These are phyloP conservation scores for Lodderomyces oxycetoniae DNA, from an alignment of 1,139 yeast species.

Conservation along the genomic window DNA sequence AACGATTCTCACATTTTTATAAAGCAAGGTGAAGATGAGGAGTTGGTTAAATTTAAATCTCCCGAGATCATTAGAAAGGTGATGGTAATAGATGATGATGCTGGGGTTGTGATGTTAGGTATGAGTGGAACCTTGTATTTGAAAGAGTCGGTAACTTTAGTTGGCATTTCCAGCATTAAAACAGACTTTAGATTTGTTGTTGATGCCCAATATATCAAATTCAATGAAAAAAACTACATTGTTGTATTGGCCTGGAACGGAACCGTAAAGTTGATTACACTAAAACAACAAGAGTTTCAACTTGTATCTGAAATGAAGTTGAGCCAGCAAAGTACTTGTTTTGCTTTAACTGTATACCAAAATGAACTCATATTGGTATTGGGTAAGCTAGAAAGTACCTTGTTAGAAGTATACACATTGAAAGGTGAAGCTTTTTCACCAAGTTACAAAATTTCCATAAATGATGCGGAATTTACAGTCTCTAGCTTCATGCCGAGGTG, in stretches of 20 bases:
- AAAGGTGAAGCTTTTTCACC: slow-evolving; percentile 14
- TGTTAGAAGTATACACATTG: slow-evolving; percentile 42
- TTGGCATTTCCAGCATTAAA: slow-evolving; percentile 14
- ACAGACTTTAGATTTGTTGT: slow-evolving; percentile 32
- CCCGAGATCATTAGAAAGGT: slow-evolving; percentile 33
- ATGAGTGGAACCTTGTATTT: slow-evolving; percentile 32
- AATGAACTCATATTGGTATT: slow-evolving; percentile 40
- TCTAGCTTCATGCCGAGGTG: slow-evolving; percentile 60
- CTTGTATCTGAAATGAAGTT: slow-evolving; percentile 34
- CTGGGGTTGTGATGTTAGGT: slow-evolving; percentile 27
- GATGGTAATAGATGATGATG: slow-evolving; percentile 14
- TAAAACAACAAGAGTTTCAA: slow-evolving; percentile 17
- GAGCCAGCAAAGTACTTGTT: slow-evolving; percentile 46
- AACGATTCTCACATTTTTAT: slow-evolving; percentile 22
- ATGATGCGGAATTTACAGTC: slow-evolving; percentile 72
- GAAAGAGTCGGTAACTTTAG: slow-evolving; percentile 8
- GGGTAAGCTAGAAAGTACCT: slow-evolving; percentile 59
- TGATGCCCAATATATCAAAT: slow-evolving; percentile 23
- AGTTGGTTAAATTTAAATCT: slow-evolving; percentile 1
- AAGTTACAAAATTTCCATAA: slow-evolving; percentile 51
- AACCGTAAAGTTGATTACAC: slow-evolving; percentile 34
- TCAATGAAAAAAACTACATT: slow-evolving; percentile 28
- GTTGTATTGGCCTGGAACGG: slow-evolving; percentile 65
- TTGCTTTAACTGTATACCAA: slow-evolving; percentile 30
- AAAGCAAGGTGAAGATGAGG: slow-evolving; percentile 13